Evolutionary conservation across 805 yeast species (phyloP).

Genomic region (Lipomyces oligophaga): DNA sequence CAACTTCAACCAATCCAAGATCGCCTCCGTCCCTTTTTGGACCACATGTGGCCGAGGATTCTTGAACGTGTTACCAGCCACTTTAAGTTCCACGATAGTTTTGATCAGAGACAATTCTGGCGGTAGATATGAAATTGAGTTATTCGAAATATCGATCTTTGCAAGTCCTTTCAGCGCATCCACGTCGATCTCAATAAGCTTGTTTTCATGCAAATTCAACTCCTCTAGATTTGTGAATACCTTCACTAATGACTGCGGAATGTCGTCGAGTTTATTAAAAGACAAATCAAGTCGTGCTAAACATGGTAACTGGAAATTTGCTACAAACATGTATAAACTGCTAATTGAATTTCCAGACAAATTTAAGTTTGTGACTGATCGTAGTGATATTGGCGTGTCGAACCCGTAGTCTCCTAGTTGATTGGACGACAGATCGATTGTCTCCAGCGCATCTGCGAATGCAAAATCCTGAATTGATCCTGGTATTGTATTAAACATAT

Average conservation of each 20-base stretch:
- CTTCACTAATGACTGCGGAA: slow-evolving; percentile 17
- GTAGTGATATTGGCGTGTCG: slow-evolving; percentile 8
- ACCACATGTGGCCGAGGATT: slow-evolving; percentile 25
- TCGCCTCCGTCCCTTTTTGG: slow-evolving; percentile 27
- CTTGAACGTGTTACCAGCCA: slow-evolving; percentile 24
- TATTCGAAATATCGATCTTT: slow-evolving; percentile 24
- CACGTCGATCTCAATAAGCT: slow-evolving; percentile 14
- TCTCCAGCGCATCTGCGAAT: slow-evolving; percentile 16
- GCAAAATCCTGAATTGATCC: slow-evolving; percentile 13
- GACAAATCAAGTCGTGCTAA: slow-evolving; percentile 18
- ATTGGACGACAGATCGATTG: slow-evolving; percentile 22
- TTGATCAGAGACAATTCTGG: slow-evolving; percentile 22
- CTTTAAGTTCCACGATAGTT: slow-evolving; percentile 22
- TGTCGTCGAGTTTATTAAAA: slow-evolving; percentile 18
- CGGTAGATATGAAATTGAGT: slow-evolving; percentile 22
- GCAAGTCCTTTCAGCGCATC: slow-evolving; percentile 20
- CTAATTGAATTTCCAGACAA: slow-evolving; percentile 18
- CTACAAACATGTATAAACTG: slow-evolving; percentile 9
- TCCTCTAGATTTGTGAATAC: slow-evolving; percentile 23
- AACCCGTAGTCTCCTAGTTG: slow-evolving; percentile 19
- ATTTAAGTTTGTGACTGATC: slow-evolving; percentile 8
- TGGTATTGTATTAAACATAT: slow-evolving; percentile 17
- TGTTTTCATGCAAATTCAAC: slow-evolving; percentile 24
- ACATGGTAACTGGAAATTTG: slow-evolving; percentile 14
- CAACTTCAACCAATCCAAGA: slow-evolving; percentile 25